Conservation (phyloP, 2,329 filamentous ascomycete genomes). For the Aspergillus versicolor region DNA sequence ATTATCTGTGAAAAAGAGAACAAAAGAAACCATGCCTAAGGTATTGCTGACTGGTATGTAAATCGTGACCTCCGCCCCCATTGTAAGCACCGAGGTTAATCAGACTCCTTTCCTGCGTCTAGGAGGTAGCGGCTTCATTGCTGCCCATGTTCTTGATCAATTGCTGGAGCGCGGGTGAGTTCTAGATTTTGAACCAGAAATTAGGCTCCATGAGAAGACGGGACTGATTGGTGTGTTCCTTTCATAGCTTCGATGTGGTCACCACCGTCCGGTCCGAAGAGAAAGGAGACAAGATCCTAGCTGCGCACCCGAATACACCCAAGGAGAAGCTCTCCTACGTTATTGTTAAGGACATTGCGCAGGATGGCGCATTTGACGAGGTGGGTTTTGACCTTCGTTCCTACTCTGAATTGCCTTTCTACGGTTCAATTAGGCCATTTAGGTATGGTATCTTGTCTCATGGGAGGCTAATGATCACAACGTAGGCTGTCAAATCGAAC, state of each 20-base stretch:
- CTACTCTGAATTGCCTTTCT: background rate
- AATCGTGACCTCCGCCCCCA: background rate
- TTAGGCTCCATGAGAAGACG: background rate
- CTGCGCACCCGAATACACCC: constrained; percentile 50
- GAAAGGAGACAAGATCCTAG: constrained; percentile 61
- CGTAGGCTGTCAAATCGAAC: constrained; percentile 55
- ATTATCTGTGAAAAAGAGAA: too few species aligned
- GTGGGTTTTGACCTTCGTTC: constrained; percentile 27
- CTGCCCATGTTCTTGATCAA: constrained; percentile 62
- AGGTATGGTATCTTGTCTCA: background rate
- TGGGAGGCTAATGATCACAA: background rate
- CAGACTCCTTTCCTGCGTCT: constrained; percentile 9
- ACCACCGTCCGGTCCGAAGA: constrained; percentile 62
- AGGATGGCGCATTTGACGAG: constrained; percentile 67
- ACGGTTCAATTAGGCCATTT: background rate
- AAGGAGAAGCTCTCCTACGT: constrained; percentile 61
- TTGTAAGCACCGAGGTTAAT: background rate
- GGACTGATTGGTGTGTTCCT: constrained; percentile 4
- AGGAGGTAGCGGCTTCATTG: constrained; percentile 65
- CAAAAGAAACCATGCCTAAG: constrained; percentile 32
- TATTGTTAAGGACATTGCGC: constrained; percentile 71
- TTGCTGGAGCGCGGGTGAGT: constrained; percentile 53
- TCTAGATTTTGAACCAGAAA: background rate
- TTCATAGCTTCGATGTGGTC: constrained; percentile 57
- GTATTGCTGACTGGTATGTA: constrained; percentile 39